A percentile compares a stretch with the other conserved stretches of the same genome.
Conservation (phyloP, 140 eudicot genomes). For the Artemisia princeps region DNA sequence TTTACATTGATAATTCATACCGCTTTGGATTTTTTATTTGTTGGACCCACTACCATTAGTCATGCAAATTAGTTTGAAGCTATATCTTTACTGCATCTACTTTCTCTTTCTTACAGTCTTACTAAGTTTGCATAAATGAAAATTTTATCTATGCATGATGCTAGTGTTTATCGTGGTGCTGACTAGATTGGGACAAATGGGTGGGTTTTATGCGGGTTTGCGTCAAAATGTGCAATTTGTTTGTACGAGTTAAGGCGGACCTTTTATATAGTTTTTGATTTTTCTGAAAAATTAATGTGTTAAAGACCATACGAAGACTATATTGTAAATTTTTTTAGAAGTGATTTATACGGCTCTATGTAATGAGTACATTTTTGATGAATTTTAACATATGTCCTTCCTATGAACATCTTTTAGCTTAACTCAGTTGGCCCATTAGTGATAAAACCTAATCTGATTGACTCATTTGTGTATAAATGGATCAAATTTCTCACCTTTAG, state of each 20-base stretch:
- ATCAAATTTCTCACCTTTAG: not conserved
- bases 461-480: not conserved
- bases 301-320: no score
- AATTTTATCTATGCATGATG: not conserved
- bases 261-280: no score
- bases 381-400: not conserved
- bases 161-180: constrained; percentile 3
- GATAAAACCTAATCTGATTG: not conserved
- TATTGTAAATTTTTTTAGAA: no score
- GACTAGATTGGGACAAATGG: not conserved
- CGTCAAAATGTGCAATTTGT: no score
- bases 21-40: not conserved
- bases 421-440: not conserved
- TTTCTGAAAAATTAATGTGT: no score
- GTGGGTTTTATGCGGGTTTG: not conserved
- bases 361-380: constrained; percentile 6
- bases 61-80: not conserved
- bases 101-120: no score
- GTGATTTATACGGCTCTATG: not conserved
- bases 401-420: not conserved
- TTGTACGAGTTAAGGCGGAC: no score
- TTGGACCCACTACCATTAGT: not conserved
- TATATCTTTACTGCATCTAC: not conserved
- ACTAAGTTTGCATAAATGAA: no score
- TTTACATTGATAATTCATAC: not conserved